Base-by-base conservation (phyloP, 1,284 basidiomycete genomes). In the Athelia psychrophila region DNA sequence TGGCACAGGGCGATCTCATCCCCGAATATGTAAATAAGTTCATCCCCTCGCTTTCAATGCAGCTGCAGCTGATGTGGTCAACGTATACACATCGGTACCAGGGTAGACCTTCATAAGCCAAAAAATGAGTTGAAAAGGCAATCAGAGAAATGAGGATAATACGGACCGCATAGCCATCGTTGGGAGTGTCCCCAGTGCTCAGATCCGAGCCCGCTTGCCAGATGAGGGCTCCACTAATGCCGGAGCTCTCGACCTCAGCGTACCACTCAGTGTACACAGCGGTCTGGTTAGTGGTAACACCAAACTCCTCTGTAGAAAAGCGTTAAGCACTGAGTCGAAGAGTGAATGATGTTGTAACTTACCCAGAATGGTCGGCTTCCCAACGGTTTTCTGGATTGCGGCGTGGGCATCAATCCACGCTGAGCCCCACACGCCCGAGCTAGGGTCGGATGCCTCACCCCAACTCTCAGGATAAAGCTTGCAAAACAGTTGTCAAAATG, bases 321-420 rank as follows among this genome's bases (percentile, higher is more conserved):
- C 13, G 5, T 30, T 13, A 30, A 13, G 5, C 13, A 6, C 27
- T 30, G 27, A 30, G 13, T 30, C 6, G 5, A 13, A 5, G 27
- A 30, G 27, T 13, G 27, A 30, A 30, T 5, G 27, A n/a, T n/a
- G 6, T 6, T 30, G 27, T 13, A 30, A 6, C 13, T 30, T 30
- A 30, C 27, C 79, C 33, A 76, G 51, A 48, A 84, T 77, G 6
- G 80, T 79, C 9, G 83, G 82, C 66, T 86, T 86, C 60, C 77
- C 76, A 20, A 68, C 70, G 3, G 65, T 64, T 51, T 70, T 73
- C 60, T 79, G 77, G 1, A 77, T 73, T 2, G 78, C 65, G 3
- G 77, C 76, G 59, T 86, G 83, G 63, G 84, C 81, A 2, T 64
- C 61, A 55, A 84, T 83, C 82, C 83, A 84, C 50, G 75, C 68